A percentile compares a stretch with the other conserved stretches of the same genome.
Evolutionary conservation across 1,139 yeast genomes (phyloP).

Genomic region (Pichia sp.): DNA sequence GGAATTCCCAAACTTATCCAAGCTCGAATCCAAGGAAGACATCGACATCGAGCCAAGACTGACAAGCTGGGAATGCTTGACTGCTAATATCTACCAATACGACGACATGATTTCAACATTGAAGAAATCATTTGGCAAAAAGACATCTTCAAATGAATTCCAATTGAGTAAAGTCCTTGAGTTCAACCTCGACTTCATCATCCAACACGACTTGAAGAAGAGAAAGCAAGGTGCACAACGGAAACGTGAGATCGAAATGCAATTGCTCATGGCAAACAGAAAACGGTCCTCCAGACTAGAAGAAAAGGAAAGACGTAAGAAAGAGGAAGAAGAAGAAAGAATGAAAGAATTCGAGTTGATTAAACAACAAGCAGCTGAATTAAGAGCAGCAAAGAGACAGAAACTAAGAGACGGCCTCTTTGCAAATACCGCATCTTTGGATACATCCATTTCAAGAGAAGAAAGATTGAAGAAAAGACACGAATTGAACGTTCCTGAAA

Average conservation of each 20-base stretch:
- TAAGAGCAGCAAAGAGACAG: conserved; percentile 38
- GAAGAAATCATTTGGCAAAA: conserved; percentile 28
- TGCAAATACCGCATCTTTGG: conserved; percentile 15
- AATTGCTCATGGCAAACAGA: conserved; percentile 50
- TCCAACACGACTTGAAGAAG: conserved; percentile 40
- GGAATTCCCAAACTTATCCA: conserved; percentile 37
- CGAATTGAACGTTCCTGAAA: neutral
- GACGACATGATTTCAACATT: conserved; percentile 32
- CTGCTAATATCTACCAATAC: conserved; percentile 33
- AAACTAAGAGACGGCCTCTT: conserved; percentile 37
- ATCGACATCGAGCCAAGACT: conserved; percentile 34
- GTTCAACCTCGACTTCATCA: conserved; percentile 25
- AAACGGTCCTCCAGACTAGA: conserved; percentile 51
- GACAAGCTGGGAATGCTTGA: conserved; percentile 44
- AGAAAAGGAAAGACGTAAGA: conserved; percentile 49
- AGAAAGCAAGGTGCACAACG: conserved; percentile 45
- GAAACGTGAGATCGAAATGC: conserved; percentile 51
- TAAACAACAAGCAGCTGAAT: conserved; percentile 34
- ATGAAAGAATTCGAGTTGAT: conserved; percentile 39
- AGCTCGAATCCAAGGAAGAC: conserved; percentile 31
- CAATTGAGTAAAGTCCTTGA: conserved; percentile 25
- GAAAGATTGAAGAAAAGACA: conserved; percentile 42
- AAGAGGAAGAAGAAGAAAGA: conserved; percentile 43
- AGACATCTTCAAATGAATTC: conserved; percentile 25
- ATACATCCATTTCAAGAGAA: conserved; percentile 34